Evolutionary conservation across 495 filamentous ascomycete species (phyloP).

Genomic region (Aspergillus funiculosus): DNA sequence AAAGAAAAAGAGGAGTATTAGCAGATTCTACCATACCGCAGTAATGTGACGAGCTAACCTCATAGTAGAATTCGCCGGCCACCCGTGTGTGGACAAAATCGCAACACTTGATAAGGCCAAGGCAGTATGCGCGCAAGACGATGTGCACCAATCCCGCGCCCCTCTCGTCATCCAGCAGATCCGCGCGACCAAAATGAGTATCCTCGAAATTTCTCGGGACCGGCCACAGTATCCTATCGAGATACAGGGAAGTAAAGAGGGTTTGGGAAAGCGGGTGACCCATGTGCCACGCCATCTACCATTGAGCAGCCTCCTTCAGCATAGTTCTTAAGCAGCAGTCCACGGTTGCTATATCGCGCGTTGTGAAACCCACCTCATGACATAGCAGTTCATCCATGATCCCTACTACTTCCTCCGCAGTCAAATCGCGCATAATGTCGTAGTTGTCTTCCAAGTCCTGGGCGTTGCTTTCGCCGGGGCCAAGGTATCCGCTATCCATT

Average conservation of each 20-base stretch:
- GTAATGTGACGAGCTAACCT: conserved; percentile 48
- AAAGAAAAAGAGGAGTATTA: conserved; percentile 5
- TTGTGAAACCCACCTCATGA: conserved; percentile 60
- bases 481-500: conserved; percentile 89
- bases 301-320: conserved; percentile 20
- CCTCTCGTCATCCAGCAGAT: conserved; percentile 24
- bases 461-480: conserved; percentile 58
- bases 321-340: background rate
- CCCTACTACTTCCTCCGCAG: conserved; percentile 76
- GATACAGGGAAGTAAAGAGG: conserved; percentile 87
- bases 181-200: conserved; percentile 55
- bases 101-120: conserved; percentile 78
- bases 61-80: conserved; percentile 74
- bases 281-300: conserved; percentile 91
- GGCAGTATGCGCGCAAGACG: conserved; percentile 78
- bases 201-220: conserved; percentile 60
- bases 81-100: conserved; percentile 71
- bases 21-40: background rate
- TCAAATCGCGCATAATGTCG: conserved; percentile 62
- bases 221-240: conserved; percentile 76
- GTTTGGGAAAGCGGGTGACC: conserved; percentile 93
- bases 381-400: conserved; percentile 92
- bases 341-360: background rate
- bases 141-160: conserved; percentile 52
- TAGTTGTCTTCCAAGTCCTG: conserved; percentile 72